A percentile compares a stretch with the other conserved stretches of the same genome.
These are phyloP conservation scores for Saccharum spontaneum DNA, from an alignment of 176 grass and related monocot genomes.

Conservation along the genomic window DNA sequence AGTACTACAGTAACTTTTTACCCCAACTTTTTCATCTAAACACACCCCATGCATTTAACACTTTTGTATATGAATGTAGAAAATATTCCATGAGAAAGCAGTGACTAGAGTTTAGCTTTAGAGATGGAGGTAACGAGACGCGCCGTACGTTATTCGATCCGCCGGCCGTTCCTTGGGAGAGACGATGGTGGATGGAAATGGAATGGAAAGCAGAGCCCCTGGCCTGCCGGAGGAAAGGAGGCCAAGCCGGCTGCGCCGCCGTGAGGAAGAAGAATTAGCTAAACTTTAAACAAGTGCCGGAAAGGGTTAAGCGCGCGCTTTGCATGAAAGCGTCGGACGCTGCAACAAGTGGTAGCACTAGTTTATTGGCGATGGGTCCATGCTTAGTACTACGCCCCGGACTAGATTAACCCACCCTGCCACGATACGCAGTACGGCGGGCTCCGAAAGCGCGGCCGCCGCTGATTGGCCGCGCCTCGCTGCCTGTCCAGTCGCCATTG, in stretches of 20 bases:
- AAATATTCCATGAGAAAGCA: too few relatives aligned
- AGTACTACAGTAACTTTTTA: too few relatives aligned
- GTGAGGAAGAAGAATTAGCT: not conserved
- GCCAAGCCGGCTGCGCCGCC: not conserved
- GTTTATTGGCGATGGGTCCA: not conserved
- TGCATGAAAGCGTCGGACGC: not conserved
- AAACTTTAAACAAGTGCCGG: not conserved
- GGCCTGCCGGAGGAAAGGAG: not conserved
- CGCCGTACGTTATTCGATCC: too few relatives aligned
- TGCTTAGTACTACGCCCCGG: not conserved
- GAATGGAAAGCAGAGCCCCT: not conserved
- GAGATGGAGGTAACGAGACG: too few relatives aligned
- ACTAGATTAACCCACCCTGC: not conserved
- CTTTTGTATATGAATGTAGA: too few relatives aligned
- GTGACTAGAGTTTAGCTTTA: too few relatives aligned
- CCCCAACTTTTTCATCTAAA: too few relatives aligned
- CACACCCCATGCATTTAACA: too few relatives aligned
- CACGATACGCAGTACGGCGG: not conserved
- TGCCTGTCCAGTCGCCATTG: constrained; percentile 33
- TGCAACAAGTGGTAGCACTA: not conserved
- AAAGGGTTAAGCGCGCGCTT: not conserved
- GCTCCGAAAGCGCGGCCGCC: not conserved
- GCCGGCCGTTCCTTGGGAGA: not conserved
- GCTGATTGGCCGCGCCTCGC: not conserved
- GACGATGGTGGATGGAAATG: not conserved